phyloP scores from a whole-genome alignment of 2,329 filamentous ascomycete species.

The Corynespora cassiicola region DNA sequence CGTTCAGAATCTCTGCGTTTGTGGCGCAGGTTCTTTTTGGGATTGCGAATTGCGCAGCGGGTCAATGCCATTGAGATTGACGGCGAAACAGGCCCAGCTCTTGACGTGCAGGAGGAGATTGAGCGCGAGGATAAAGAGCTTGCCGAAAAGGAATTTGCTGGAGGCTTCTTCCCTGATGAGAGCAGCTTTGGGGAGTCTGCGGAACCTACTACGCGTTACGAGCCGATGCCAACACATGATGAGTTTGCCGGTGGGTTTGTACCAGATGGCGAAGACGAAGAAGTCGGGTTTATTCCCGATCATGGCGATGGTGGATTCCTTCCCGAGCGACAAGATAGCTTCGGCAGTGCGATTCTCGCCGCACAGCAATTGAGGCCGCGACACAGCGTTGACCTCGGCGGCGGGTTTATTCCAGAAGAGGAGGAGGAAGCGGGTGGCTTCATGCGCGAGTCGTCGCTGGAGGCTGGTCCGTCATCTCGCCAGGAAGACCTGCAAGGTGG shows the following conservation, averaged over 20 bases:
- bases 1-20: constrained; percentile 58
- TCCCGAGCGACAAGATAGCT: constrained; percentile 41
- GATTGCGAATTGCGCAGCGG: constrained; percentile 73
- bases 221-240: constrained; percentile 9
- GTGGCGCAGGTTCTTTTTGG: constrained; percentile 67
- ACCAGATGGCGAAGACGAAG: constrained; percentile 12
- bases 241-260: constrained; percentile 23
- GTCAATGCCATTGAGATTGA: constrained; percentile 64
- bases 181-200: constrained; percentile 54
- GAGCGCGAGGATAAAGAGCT: constrained; percentile 34
- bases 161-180: constrained; percentile 56
- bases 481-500: constrained; percentile 4
- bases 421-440: constrained; percentile 24
- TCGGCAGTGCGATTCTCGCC: constrained; percentile 36
- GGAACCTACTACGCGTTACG: constrained; percentile 25
- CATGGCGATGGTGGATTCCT: constrained; percentile 25
- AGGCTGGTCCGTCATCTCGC: constrained; percentile 3
- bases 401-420: constrained; percentile 29
- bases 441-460: constrained; percentile 18
- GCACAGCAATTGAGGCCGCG: constrained; percentile 33
- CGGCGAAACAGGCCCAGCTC: constrained; percentile 31
- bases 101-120: constrained; percentile 40
- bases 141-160: constrained; percentile 37
- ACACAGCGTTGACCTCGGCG: constrained; percentile 29
- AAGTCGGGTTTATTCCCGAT: constrained; percentile 12